These are phyloP conservation scores for Calonectria pteridis DNA, from an alignment of 2,329 filamentous ascomycete species.

Conservation along the genomic window DNA sequence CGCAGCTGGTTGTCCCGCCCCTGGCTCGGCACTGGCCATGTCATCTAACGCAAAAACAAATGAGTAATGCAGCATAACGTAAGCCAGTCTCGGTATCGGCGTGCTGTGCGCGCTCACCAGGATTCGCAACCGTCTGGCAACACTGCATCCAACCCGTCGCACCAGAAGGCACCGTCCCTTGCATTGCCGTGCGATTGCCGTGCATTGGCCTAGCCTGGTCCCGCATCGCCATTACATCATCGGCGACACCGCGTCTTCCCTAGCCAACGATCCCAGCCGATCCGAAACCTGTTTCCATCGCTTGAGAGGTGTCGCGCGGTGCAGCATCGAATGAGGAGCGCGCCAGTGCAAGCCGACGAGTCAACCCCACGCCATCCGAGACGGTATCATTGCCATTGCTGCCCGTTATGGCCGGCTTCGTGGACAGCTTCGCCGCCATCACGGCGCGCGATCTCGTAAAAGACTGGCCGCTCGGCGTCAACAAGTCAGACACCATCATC, in stretches of 20 bases:
- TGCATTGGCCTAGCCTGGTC: slow-evolving; percentile 1
- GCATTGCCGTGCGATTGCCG: slow-evolving; percentile 5
- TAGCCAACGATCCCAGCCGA: not conserved
- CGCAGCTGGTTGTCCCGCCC: not conserved
- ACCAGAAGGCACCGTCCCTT: not conserved
- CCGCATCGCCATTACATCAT: slow-evolving; percentile 3
- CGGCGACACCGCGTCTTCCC: not conserved
- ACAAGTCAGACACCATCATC: slow-evolving; percentile 70
- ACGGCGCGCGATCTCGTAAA: slow-evolving; percentile 58
- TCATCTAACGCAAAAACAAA: not conserved
- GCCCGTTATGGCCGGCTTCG: slow-evolving; percentile 36
- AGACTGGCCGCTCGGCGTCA: slow-evolving; percentile 64
- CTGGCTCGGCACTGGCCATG: not conserved
- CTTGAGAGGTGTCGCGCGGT: not conserved
- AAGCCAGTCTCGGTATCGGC: not conserved
- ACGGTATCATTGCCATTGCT: not conserved
- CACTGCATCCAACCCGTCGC: not conserved
- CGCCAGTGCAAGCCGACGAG: not conserved
- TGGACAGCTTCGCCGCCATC: slow-evolving; percentile 50
- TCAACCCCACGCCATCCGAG: slow-evolving; percentile 6
- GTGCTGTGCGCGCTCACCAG: not conserved
- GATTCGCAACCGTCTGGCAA: not conserved
- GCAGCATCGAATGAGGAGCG: not conserved
- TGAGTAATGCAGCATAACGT: not conserved
- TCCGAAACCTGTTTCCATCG: not conserved